Evolutionary conservation across 108 stramenopile species (phyloP).

Genomic region (Cyclostephanos invisitatus): DNA sequence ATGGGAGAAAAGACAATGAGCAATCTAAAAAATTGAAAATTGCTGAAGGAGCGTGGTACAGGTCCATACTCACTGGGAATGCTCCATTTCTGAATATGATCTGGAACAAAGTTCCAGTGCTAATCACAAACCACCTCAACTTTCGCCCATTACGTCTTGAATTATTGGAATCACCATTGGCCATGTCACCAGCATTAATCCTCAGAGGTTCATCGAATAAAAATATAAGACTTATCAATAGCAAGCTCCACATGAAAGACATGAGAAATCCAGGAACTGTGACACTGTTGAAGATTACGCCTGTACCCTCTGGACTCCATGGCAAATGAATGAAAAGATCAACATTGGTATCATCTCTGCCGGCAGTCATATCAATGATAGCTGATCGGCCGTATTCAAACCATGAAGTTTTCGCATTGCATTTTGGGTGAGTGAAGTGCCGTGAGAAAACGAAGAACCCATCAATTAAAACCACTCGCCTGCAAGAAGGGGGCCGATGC

Average conservation of each 20-base stretch:
- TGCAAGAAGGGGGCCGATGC: constrained; percentile 66
- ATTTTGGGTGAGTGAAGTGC: too few relatives aligned
- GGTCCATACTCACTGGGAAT: constrained; percentile 51
- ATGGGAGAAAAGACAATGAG: not conserved
- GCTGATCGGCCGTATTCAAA: constrained; percentile 14
- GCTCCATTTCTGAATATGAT: constrained; percentile 57
- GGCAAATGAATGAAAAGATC: constrained; percentile 57
- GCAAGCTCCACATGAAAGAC: constrained; percentile 62
- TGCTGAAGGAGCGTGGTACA: not conserved
- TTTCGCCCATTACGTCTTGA: not conserved
- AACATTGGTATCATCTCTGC: constrained; percentile 46
- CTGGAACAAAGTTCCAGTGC: constrained; percentile 9
- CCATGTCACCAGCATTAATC: constrained; percentile 40
- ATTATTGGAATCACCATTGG: not conserved
- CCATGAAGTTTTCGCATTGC: not conserved
- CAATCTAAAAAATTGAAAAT: not conserved
- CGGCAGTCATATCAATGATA: constrained; percentile 53
- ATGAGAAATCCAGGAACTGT: constrained; percentile 61
- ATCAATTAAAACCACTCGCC: constrained; percentile 14
- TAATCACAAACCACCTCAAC: constrained; percentile 7
- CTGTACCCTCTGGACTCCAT: constrained; percentile 47
- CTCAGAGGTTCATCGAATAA: constrained; percentile 65
- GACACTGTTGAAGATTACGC: constrained; percentile 54
- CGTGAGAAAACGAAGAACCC: not conserved
- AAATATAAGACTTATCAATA: constrained; percentile 48